Base-by-base conservation (phyloP, 2,329 filamentous ascomycete species). In the Alternaria sp. region DNA sequence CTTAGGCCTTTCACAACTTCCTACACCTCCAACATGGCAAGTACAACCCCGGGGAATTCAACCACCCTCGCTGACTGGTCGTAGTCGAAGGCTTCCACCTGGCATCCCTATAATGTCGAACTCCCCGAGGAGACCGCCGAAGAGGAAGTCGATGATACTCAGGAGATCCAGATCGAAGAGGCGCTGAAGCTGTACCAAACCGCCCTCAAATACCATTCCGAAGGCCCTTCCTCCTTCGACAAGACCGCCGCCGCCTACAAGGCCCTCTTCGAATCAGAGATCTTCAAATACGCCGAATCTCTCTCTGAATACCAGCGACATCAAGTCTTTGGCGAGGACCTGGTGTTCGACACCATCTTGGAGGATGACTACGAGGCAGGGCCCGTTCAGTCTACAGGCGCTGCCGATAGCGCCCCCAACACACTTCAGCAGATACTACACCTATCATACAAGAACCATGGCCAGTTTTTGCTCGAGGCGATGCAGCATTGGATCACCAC, bases 121-220 rank as follows among this genome's bases (percentile, higher is more conserved):
- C 91, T 92, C 9, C 95, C 97, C 80, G 92, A 96, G 74, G 92
- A 92, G 59, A 84, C 90, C 63, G 93, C 90, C 65, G 93, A 97
- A 75, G 92, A 96, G 71, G 94, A 97, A 79, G 84, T 97, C 73
- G 95, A 99, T 77, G 93, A 95, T 72, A 97, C 94, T 34, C 95
- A 94, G 77, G 94, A 98, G 79, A 89, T 99, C 53, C 94, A 97
- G 84, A 94, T 98, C 73, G 95, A 99, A 73, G 95, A 99, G 81
- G 94, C 95, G 48, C 83, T 99, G 63, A 98, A 97, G 80, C 87
- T 94, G 36, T 99, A 97, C 76, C 94, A 98, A 75, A 90, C 86
- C 69, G 95, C 95, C 47, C 82, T 99, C 59, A 97, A 94, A 78
- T 88, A 94, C 67, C 95, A 99, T 75, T 90, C 94, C 1, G 93